Conservation (phyloP, 306 rosid species). For the Calophaca sinica region DNA sequence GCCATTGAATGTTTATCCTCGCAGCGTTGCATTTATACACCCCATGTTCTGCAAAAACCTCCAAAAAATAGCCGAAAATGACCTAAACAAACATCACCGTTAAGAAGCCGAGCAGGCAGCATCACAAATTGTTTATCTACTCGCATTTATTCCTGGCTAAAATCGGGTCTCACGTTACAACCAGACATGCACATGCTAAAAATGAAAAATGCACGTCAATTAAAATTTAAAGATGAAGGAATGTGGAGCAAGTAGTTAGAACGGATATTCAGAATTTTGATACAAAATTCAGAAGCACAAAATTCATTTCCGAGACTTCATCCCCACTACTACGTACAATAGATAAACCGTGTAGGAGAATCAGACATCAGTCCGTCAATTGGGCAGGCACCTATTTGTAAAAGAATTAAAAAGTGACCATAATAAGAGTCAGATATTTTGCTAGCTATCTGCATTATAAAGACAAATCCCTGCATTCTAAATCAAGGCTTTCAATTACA, state of each 20-base stretch:
- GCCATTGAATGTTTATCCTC: conserved; percentile 34
- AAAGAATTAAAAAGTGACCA: conserved; percentile 54
- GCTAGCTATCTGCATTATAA: conserved; percentile 71
- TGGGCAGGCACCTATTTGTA: conserved; percentile 60
- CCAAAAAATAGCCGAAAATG: conserved; percentile 20
- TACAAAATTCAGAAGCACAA: conserved; percentile 72
- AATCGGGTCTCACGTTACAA: neutral
- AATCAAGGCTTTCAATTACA: conserved; percentile 79
- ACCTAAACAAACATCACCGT: conserved; percentile 7
- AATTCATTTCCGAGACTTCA: conserved; percentile 61
- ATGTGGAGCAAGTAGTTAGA: conserved; percentile 33
- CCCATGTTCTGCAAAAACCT: conserved; percentile 8
- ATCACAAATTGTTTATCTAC: conserved; percentile 4
- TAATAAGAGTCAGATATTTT: conserved; percentile 57
- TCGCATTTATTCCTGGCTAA: conserved; percentile 16
- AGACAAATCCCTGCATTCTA: conserved; percentile 72
- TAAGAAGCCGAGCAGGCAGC: conserved; percentile 27
- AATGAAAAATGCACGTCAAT: neutral
- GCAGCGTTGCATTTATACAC: conserved; percentile 11
- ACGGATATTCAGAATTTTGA: conserved; percentile 49
- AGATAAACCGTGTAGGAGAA: conserved; percentile 45
- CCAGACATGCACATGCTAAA: neutral
- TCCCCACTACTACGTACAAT: conserved; percentile 53
- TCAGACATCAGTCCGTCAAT: conserved; percentile 51
- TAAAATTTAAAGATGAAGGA: conserved; percentile 3